A percentile compares a stretch with the other conserved stretches of the same genome.
phyloP scores from a whole-genome alignment of 83 land plant species.

The Picea mariana region DNA sequence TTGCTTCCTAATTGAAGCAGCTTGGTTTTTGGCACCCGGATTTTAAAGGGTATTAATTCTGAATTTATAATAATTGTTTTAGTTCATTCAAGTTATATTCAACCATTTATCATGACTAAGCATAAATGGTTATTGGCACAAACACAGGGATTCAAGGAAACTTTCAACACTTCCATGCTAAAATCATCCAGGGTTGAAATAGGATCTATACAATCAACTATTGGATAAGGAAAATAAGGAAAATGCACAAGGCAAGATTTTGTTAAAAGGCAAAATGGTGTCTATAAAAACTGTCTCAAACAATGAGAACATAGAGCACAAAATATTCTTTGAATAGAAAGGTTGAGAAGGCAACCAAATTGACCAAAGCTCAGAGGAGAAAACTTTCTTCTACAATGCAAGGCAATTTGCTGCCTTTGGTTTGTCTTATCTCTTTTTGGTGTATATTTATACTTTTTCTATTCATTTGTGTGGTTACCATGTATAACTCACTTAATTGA shows the following conservation, averaged over 20 bases:
- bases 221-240: not conserved
- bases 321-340: not conserved
- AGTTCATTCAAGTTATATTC: too few species aligned
- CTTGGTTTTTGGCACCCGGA: conserved; percentile 70
- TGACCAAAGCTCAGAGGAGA: not conserved
- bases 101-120: too few species aligned
- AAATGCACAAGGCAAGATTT: not conserved
- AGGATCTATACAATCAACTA: not conserved
- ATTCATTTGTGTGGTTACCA: too few species aligned
- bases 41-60: conserved; percentile 24
- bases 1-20: conserved; percentile 79
- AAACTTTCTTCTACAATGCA: not conserved
- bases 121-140: too few species aligned
- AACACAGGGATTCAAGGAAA: too few species aligned
- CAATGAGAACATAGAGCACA: not conserved
- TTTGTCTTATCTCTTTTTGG: too few species aligned
- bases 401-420: too few species aligned
- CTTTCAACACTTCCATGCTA: not conserved
- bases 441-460: too few species aligned
- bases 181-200: not conserved
- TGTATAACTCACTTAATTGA: not conserved
- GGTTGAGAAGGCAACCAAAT: not conserved
- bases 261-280: not conserved
- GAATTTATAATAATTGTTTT: too few species aligned
- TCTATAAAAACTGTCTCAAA: not conserved